Evolutionary conservation across 306 rosid species (phyloP).

Genomic region (Datisca glomerata): DNA sequence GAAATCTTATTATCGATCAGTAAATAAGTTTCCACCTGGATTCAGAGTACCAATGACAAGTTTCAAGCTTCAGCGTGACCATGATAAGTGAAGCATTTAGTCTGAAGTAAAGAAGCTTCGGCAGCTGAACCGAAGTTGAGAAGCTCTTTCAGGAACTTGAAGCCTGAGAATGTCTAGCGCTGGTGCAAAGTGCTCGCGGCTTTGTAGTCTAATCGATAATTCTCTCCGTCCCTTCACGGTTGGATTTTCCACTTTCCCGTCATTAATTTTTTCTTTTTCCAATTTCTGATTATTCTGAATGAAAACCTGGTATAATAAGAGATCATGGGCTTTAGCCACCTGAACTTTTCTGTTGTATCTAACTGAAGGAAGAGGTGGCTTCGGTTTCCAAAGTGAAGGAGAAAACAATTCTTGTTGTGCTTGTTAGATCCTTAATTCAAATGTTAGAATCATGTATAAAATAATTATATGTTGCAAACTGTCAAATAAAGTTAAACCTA

Average conservation of each 20-base stretch:
- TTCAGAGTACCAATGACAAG: no score
- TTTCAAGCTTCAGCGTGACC: no score
- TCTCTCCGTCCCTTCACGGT: slow-evolving; percentile 46
- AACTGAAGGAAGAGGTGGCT: slow-evolving; percentile 16
- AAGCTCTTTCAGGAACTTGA: no score
- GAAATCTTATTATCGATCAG: no score
- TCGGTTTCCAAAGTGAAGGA: slow-evolving; percentile 21
- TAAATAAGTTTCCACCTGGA: no score
- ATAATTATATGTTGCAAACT: no score
- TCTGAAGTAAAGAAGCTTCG: no score
- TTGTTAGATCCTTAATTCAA: no score
- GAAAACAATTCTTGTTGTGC: slow-evolving; percentile 21
- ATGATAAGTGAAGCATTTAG: no score
- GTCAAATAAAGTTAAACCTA: no score
- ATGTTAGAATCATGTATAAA: no score
- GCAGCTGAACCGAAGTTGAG: no score
- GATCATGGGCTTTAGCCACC: background rate
- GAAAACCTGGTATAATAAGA: background rate
- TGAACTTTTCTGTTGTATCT: background rate
- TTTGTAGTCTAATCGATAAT: slow-evolving; percentile 41
- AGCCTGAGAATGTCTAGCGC: slow-evolving; percentile 21
- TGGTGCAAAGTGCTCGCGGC: slow-evolving; percentile 29
- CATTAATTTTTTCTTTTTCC: background rate
- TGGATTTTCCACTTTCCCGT: slow-evolving; percentile 13
- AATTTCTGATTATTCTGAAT: background rate